phyloP scores from a whole-genome alignment of 75 land plant genomes.

The Sequoia sempervirens region DNA sequence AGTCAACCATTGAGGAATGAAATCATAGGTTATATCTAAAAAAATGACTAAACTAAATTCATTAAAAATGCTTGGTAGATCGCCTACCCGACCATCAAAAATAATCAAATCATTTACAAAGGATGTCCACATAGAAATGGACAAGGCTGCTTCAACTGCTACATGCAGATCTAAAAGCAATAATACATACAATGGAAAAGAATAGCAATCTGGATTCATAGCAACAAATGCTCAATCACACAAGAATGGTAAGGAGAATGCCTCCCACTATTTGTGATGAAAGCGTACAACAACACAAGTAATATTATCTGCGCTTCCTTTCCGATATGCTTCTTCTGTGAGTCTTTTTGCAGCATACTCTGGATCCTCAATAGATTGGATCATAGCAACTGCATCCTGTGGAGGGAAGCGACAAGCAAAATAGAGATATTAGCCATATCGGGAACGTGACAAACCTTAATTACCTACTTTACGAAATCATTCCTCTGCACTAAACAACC shows the following conservation, averaged over 20 bases:
- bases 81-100: neutral
- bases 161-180: neutral
- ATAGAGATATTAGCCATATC: neutral
- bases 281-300: constrained; percentile 76
- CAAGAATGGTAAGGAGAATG: neutral
- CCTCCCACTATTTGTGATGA: constrained; percentile 2
- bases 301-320: constrained; percentile 78
- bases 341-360: constrained; percentile 67
- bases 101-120: constrained; percentile 2
- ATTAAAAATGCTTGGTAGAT: neutral
- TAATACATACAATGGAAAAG: constrained; percentile 2
- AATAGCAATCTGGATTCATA: neutral
- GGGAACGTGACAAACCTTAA: neutral
- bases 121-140: neutral
- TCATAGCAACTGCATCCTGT: constrained; percentile 75
- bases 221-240: neutral
- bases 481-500: neutral
- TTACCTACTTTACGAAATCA: neutral
- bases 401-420: neutral
- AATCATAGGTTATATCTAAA: neutral
- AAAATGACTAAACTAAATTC: neutral
- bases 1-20: neutral
- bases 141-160: neutral
- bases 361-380: constrained; percentile 53
- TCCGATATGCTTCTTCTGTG: constrained; percentile 60